Conservation (phyloP, 202 grass and related monocot genomes). For the Sporobolus alterniflorus region DNA sequence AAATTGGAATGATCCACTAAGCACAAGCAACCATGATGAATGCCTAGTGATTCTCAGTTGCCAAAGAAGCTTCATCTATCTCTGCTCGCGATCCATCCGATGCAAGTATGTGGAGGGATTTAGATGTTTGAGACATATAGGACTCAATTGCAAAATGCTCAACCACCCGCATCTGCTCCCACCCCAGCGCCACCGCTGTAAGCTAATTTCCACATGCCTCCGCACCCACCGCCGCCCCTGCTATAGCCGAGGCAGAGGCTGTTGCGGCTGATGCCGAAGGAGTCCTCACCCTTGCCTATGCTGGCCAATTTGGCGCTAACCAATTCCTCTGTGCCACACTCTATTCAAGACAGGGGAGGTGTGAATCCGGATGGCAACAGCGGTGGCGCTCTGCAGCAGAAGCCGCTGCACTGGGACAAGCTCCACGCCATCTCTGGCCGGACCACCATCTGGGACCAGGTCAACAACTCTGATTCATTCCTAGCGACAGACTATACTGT, state of each 20-base stretch:
- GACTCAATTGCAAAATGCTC: background rate
- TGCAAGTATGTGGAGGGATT: conserved; percentile 17
- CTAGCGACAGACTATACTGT: too few species aligned
- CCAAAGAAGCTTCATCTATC: conserved; percentile 66
- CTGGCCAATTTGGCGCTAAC: conserved; percentile 48
- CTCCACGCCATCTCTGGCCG: conserved; percentile 58
- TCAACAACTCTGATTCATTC: conserved; percentile 79
- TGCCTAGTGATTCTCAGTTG: conserved; percentile 48
- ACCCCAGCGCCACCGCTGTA: background rate
- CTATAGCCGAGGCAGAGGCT: conserved; percentile 52
- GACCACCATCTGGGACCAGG: conserved; percentile 72
- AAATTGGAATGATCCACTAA: conserved; percentile 48
- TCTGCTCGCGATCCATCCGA: conserved; percentile 71
- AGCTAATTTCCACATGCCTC: conserved; percentile 10
- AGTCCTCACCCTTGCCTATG: conserved; percentile 32
- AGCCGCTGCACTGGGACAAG: conserved; percentile 74
- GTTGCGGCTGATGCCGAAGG: conserved; percentile 46
- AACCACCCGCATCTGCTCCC: background rate
- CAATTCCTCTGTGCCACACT: conserved; percentile 10
- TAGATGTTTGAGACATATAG: conserved; percentile 24
- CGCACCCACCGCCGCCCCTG: conserved; percentile 41
- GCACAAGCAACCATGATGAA: conserved; percentile 27
- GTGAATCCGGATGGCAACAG: conserved; percentile 2
- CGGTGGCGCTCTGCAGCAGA: conserved; percentile 30
- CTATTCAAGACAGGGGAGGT: conserved; percentile 34